A percentile compares a stretch with the other conserved stretches of the same genome.
These are phyloP conservation scores for Pythium biforme DNA, from an alignment of 352 stramenopile genomes.

Conservation along the genomic window DNA sequence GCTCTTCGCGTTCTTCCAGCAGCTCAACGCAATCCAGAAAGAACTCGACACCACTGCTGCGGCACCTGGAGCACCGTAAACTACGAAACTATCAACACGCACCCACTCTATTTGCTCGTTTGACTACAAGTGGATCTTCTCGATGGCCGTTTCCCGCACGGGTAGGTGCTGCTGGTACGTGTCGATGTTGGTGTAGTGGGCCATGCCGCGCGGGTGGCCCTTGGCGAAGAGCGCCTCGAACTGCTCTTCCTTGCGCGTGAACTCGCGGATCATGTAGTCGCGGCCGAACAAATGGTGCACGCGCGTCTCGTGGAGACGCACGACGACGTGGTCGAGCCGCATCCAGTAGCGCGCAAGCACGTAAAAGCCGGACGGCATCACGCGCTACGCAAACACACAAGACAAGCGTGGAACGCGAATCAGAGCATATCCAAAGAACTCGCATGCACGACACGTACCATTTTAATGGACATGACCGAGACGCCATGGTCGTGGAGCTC, in stretches of 20 bases:
- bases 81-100: neutral
- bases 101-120: neutral
- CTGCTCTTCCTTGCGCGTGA: constrained; percentile 72
- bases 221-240: constrained; percentile 68
- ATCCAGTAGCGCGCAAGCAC: constrained; percentile 81
- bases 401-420: neutral
- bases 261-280: constrained; percentile 75
- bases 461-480: constrained; percentile 80
- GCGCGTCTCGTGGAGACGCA: constrained; percentile 79
- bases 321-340: constrained; percentile 76
- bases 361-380: constrained; percentile 85
- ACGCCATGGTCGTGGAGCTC: constrained; percentile 83
- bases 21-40: constrained; percentile 62
- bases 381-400: constrained; percentile 36
- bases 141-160: constrained; percentile 50
- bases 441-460: constrained; percentile 39
- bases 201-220: constrained; percentile 71
- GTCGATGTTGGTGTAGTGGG: constrained; percentile 84
- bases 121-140: constrained; percentile 65
- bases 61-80: neutral
- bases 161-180: constrained; percentile 75
- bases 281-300: constrained; percentile 79
- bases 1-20: constrained; percentile 48
- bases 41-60: constrained; percentile 34
- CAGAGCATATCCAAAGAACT: neutral